phyloP scores from a whole-genome alignment of 345 rosid species.

The Turritis glabra region DNA sequence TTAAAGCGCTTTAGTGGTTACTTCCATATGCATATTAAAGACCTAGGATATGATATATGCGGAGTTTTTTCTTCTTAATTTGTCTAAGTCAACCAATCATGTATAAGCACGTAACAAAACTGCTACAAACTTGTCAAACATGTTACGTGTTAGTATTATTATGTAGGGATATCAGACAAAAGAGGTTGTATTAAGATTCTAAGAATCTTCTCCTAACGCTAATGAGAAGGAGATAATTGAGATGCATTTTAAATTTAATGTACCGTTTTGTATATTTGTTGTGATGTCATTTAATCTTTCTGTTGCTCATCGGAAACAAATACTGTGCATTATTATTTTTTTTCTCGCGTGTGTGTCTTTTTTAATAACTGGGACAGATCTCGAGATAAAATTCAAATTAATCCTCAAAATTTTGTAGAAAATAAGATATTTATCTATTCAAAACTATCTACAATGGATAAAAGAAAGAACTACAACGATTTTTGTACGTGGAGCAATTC shows the following conservation, averaged over 20 bases:
- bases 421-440: neutral
- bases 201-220: constrained; percentile 38
- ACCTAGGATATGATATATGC: constrained; percentile 38
- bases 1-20: constrained; percentile 43
- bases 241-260: constrained; percentile 20
- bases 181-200: constrained; percentile 35
- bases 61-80: neutral
- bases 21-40: constrained; percentile 37
- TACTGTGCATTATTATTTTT: neutral
- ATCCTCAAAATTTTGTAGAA: neutral
- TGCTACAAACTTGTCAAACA: constrained; percentile 21
- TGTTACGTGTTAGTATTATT: constrained; percentile 31
- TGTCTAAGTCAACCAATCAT: constrained; percentile 33
- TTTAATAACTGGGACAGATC: neutral
- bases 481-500: neutral
- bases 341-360: neutral
- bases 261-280: neutral
- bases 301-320: constrained; percentile 19
- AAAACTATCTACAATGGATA: neutral
- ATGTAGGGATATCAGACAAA: constrained; percentile 20
- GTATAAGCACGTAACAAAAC: constrained; percentile 31
- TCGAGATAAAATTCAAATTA: neutral
- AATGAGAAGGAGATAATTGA: constrained; percentile 33
- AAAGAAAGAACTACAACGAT: neutral
- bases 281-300: neutral